Percentiles rank a stretch among this genome's conserved stretches.
phyloP scores from a whole-genome alignment of 352 stramenopile genomes.

The Phytopythium sindhum region DNA sequence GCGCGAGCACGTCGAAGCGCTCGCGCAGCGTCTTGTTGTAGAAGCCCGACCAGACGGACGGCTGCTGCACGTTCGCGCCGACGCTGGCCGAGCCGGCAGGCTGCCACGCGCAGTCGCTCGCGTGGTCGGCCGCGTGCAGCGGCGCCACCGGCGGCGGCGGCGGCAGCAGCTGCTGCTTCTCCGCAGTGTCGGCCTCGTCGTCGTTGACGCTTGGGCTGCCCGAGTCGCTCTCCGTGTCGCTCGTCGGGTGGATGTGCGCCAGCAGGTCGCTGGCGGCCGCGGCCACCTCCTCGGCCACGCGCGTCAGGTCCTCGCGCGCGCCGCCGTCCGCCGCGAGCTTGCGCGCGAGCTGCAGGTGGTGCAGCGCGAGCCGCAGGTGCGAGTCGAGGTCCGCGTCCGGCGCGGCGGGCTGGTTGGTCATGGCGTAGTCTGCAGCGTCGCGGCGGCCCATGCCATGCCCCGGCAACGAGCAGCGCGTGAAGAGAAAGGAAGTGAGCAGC shows the following conservation, averaged over 20 bases:
- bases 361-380: constrained; percentile 32
- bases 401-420: constrained; percentile 25
- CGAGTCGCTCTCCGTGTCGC: constrained; percentile 5
- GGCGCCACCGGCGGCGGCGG: constrained; percentile 24
- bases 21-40: constrained; percentile 89
- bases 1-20: constrained; percentile 75
- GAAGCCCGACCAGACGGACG: constrained; percentile 83
- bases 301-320: constrained; percentile 10
- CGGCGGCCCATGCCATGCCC: not conserved
- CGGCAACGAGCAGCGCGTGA: no score
- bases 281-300: constrained; percentile 25
- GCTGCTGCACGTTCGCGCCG: constrained; percentile 32
- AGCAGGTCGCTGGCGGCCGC: constrained; percentile 5
- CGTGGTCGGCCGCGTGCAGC: constrained; percentile 38
- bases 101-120: constrained; percentile 25
- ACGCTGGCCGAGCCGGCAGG: constrained; percentile 4
- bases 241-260: not conserved
- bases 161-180: not conserved
- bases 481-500: not conserved
- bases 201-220: not conserved
- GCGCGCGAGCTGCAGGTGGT: constrained; percentile 19
- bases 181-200: constrained; percentile 1
- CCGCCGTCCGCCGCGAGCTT: constrained; percentile 17
- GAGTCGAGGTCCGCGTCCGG: not conserved
- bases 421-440: constrained; percentile 5